A percentile compares a stretch with the other conserved stretches of the same genome.
Evolutionary conservation across 2,329 filamentous ascomycete species (phyloP).

Genomic region (Mycosphaerella sp.): DNA sequence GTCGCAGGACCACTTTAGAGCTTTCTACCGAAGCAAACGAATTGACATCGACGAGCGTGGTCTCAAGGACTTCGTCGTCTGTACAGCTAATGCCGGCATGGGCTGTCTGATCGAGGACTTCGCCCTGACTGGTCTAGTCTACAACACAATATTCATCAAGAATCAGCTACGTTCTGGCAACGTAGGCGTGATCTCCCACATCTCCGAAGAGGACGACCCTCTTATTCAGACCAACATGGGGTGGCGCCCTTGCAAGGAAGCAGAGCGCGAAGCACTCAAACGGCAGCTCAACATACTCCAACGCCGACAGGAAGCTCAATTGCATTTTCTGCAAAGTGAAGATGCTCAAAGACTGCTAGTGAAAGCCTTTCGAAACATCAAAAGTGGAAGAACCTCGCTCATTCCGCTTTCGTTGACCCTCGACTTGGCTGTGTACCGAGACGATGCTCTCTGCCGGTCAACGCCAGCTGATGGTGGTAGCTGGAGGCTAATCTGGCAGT

Average conservation of each 20-base stretch:
- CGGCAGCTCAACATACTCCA: conserved; percentile 4
- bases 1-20: conserved; percentile 8
- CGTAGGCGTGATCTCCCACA: neutral
- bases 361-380: conserved; percentile 4
- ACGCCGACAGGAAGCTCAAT: conserved; percentile 1
- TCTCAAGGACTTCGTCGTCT: conserved; percentile 5
- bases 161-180: neutral
- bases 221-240: neutral
- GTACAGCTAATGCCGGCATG: conserved; percentile 1
- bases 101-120: conserved; percentile 8
- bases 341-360: conserved; percentile 1
- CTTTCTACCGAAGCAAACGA: conserved; percentile 8
- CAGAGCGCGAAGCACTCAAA: neutral
- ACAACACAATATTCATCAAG: conserved; percentile 1
- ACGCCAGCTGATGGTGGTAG: conserved; percentile 48
- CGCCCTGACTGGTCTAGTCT: neutral
- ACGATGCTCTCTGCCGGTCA: conserved; percentile 14
- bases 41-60: conserved; percentile 5
- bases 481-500: conserved; percentile 18
- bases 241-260: neutral
- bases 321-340: conserved; percentile 6
- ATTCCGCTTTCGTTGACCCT: neutral
- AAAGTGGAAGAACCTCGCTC: neutral
- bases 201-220: neutral
- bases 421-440: neutral